These are phyloP conservation scores for Xerocomellus dryophilus DNA, from an alignment of 768 basidiomycete genomes.

Conservation along the genomic window DNA sequence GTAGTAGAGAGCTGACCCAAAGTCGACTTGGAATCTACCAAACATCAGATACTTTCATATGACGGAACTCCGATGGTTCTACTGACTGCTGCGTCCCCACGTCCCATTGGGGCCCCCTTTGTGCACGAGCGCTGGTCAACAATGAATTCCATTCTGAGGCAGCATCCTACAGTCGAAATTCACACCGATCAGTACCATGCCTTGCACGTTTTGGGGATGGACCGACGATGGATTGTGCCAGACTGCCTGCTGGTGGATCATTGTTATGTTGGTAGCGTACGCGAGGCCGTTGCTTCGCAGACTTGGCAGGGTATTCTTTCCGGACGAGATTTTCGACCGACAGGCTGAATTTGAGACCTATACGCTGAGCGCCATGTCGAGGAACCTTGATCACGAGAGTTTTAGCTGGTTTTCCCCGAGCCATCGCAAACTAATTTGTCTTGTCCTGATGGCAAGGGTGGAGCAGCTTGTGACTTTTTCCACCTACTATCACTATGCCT, in stretches of 20 bases:
- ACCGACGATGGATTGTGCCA: conserved; percentile 68
- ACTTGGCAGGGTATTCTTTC: conserved; percentile 46
- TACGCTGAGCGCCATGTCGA: conserved; percentile 69
- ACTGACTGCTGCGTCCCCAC: conserved; percentile 81
- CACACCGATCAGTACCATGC: background rate
- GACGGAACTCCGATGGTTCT: background rate
- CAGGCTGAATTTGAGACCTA: conserved; percentile 58
- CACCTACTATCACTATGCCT: background rate
- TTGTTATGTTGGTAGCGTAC: conserved; percentile 54
- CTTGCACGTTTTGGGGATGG: background rate
- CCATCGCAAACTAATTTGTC: conserved; percentile 18
- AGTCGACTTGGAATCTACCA: conserved; percentile 70
- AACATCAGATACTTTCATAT: background rate
- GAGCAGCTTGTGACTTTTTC: background rate
- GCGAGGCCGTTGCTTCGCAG: conserved; percentile 37
- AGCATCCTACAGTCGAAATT: conserved; percentile 46
- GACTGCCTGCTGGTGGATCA: conserved; percentile 41
- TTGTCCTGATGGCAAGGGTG: background rate
- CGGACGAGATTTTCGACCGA: conserved; percentile 58
- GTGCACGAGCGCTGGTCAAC: conserved; percentile 72
- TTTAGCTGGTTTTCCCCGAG: conserved; percentile 48
- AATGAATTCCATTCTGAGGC: conserved; percentile 87
- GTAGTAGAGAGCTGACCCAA: conserved; percentile 69
- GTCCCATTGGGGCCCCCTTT: conserved; percentile 86
- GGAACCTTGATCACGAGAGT: conserved; percentile 65